These are phyloP conservation scores for Lentinula detonsa DNA, from an alignment of 768 basidiomycete species.

Conservation along the genomic window DNA sequence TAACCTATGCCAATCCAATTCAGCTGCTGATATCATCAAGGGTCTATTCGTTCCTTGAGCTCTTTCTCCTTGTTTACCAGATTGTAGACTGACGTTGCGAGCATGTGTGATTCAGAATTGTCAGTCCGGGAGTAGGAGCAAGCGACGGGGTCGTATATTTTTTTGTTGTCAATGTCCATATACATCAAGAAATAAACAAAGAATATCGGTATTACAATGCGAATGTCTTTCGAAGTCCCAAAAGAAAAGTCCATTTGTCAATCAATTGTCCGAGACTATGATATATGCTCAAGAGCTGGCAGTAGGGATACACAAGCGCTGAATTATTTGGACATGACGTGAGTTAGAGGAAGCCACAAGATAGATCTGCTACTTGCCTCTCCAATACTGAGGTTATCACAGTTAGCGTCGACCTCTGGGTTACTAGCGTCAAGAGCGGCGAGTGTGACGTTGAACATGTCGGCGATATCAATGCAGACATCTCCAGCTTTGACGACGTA, in stretches of 20 bases:
- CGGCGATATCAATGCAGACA: neutral
- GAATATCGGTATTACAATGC: no score
- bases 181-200: neutral
- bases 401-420: slow-evolving; percentile 2
- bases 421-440: neutral
- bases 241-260: neutral
- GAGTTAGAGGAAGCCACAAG: neutral
- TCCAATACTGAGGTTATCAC: slow-evolving; percentile 2
- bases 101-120: no score
- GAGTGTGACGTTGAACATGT: slow-evolving; percentile 1
- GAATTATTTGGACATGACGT: neutral
- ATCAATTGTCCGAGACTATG: neutral
- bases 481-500: slow-evolving; percentile 2
- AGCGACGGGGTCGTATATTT: no score
- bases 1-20: neutral
- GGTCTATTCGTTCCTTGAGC: neutral
- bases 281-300: neutral
- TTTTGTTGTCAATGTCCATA: no score
- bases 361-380: neutral
- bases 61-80: no score
- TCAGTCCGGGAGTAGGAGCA: no score
- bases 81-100: no score
- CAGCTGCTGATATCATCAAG: slow-evolving; percentile 2
- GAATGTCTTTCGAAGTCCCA: neutral
- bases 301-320: slow-evolving; percentile 2